Conservation (phyloP, 1,284 basidiomycete species). For the Cutaneotrichosporon daszewskae region DNA sequence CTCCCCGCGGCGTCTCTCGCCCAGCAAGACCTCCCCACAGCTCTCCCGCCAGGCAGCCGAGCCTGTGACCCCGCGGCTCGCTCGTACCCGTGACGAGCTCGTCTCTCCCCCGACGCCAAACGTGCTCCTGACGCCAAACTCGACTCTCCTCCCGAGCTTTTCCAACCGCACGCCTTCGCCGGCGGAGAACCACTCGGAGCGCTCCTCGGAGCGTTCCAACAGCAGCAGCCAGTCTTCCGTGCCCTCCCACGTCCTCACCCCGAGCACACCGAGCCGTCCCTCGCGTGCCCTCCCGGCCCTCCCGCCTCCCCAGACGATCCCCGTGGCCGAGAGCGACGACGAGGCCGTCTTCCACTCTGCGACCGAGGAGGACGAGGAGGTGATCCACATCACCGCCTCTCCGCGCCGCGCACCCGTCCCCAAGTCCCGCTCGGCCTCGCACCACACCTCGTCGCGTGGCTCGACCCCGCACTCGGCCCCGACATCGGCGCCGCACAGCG, state of each 20-base stretch:
- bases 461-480: background rate
- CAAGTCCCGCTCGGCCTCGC: background rate
- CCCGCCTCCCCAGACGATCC: no score
- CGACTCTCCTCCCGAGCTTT: background rate
- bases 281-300: background rate
- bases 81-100: background rate
- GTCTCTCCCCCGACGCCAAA: background rate
- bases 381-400: conserved; percentile 7
- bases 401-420: background rate
- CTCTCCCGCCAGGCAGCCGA: no score
- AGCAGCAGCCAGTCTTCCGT: no score
- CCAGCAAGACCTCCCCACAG: no score
- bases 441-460: background rate
- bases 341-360: conserved; percentile 1
- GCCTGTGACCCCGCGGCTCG: no score
- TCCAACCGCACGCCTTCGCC: conserved; percentile 1
- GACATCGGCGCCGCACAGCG: no score
- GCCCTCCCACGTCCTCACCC: no score
- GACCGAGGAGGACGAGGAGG: background rate
- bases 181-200: background rate
- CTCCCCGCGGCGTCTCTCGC: no score
- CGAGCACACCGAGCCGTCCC: background rate
- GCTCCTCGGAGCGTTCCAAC: background rate
- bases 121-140: conserved; percentile 5
- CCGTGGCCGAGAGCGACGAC: background rate